phyloP scores from a whole-genome alignment of 1,139 yeast genomes.

The Suhomyces terraborum region DNA sequence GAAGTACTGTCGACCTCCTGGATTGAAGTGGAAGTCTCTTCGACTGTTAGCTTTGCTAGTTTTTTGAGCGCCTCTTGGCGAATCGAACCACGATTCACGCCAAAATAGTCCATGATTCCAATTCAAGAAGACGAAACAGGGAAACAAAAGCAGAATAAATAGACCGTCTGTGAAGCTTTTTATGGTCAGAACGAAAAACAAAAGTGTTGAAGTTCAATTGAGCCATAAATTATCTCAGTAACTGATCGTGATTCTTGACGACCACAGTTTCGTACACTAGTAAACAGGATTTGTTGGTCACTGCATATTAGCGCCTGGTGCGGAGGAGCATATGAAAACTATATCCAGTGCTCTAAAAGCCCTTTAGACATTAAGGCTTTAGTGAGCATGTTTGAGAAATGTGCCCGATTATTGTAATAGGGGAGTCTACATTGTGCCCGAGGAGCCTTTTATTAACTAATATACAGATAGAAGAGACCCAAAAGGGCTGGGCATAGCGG shows the following conservation, averaged over 20 bases:
- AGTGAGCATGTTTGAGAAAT: no score
- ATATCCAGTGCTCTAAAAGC: conserved; percentile 1
- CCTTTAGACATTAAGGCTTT: no score
- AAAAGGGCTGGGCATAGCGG: not conserved
- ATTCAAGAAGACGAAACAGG: not conserved
- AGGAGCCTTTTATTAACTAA: conserved; percentile 11
- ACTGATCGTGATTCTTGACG: not conserved
- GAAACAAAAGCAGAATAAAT: not conserved
- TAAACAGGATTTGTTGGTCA: not conserved
- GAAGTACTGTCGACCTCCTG: conserved; percentile 11
- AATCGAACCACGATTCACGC: conserved; percentile 46
- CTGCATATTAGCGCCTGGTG: not conserved
- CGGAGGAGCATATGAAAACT: not conserved
- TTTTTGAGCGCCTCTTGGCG: conserved; percentile 64
- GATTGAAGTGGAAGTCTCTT: conserved; percentile 13
- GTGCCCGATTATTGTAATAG: no score
- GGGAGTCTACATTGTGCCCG: conserved; percentile 7
- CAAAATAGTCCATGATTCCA: conserved; percentile 40
- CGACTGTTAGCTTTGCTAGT: conserved; percentile 34
- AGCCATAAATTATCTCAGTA: not conserved
- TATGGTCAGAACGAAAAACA: no score
- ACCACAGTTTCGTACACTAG: not conserved
- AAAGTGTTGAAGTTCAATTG: not conserved
- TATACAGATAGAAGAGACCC: conserved; percentile 11
- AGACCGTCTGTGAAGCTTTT: not conserved